phyloP scores from a whole-genome alignment of 225 moss, liverwort and hornwort genomes.

The Rhytidiadelphus loreus region DNA sequence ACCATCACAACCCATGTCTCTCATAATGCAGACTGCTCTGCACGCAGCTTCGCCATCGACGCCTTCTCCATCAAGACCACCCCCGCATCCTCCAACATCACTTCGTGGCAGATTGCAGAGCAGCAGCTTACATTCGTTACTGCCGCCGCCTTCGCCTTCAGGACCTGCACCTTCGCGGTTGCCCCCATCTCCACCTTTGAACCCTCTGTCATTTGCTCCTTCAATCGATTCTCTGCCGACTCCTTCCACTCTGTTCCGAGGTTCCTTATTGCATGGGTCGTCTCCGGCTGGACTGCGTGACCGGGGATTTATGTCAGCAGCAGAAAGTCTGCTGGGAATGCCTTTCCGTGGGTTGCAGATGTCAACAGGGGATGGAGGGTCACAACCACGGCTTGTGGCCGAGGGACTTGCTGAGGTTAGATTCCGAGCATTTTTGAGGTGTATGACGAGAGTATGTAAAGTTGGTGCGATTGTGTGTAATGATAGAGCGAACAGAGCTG shows the following conservation, averaged over 20 bases:
- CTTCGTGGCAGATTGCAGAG: conserved; percentile 50
- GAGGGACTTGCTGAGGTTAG: conserved; percentile 83
- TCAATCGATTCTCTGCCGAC: conserved; percentile 58
- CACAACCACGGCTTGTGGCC: conserved; percentile 64
- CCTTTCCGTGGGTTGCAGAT: conserved; percentile 68
- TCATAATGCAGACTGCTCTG: conserved; percentile 24
- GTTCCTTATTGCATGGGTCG: conserved; percentile 58
- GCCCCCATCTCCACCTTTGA: conserved; percentile 39
- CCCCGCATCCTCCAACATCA: conserved; percentile 57
- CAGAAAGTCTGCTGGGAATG: conserved; percentile 62
- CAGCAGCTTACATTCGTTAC: conserved; percentile 40
- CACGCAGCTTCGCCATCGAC: conserved; percentile 21
- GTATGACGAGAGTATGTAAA: neutral
- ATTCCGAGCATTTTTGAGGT: neutral
- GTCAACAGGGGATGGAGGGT: conserved; percentile 55
- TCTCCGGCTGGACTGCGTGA: conserved; percentile 52
- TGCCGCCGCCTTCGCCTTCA: conserved; percentile 45
- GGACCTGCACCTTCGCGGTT: conserved; percentile 62
- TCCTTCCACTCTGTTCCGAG: conserved; percentile 43
- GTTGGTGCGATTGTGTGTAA: neutral
- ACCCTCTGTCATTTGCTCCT: conserved; percentile 46
- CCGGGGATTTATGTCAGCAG: conserved; percentile 48
- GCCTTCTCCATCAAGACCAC: conserved; percentile 58
- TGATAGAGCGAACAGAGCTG: neutral
- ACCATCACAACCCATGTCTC: conserved; percentile 22